Base-by-base conservation (phyloP, 192 early-diverging fungal species). In the Funneliformis mosseae region DNA sequence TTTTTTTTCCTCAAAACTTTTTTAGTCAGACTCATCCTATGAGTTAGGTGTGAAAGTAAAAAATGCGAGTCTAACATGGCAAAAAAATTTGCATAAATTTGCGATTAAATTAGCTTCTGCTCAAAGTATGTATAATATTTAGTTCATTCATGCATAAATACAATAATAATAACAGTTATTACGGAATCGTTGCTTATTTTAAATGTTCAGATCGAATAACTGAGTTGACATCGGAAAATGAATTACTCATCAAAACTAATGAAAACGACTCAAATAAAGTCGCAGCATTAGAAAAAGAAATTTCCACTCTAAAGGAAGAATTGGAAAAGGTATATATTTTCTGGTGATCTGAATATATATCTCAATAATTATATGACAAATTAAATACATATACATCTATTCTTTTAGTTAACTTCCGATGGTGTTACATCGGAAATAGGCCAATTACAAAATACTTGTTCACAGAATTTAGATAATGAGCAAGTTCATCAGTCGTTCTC, bases 231-330 rank as follows among this genome's bases (percentile, higher is more conserved):
- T 63, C 62, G 1, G 76, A 63, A 46, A 83, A 83, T 27, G 64
- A 81, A 28, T 69, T 74, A 10, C 70, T 63, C 23, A 73, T 50
- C 10, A 74, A 76, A 48, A 66, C 50, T 1, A 78, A 63, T 4
- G 71, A 55, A 28, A 59, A 45, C 63, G 60, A 62, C 16, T 38
- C 77, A 1, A 55, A 68, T 39, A 72, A 61, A 41, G 43, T 82
- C 45, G 43, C 71, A 21, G 33, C 11, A 2, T 77, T 81, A 59
- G 75, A 80, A 60, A 7, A 59, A 8, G 80, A 86, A 74, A 68
- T 77, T 46, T 62, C n/a, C 60, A 50, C 33, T 27, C 64, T 82
- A 50, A 82, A 86, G 11, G 33, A 80, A 70, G 81, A 82, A 42
- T 68, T 83, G 55, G 78, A 79, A 50, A 81, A 83, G 43, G 82